These are phyloP conservation scores for Jimgerdemannia lactiflua DNA, from an alignment of 192 early-diverging fungal species.

Conservation along the genomic window DNA sequence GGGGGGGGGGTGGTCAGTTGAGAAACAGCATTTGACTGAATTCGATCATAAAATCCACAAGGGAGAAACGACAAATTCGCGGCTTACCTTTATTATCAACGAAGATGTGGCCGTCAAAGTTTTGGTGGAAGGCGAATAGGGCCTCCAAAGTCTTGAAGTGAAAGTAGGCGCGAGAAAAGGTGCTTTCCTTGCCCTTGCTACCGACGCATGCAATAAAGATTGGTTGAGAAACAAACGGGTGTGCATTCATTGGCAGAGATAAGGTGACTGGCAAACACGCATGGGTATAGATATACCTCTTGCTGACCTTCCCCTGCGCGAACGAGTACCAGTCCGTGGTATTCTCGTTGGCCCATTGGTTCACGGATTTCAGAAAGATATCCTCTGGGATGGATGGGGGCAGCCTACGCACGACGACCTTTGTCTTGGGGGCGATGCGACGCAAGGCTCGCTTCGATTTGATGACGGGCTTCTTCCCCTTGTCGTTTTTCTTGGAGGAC, in stretches of 20 bases:
- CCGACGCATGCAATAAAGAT: neutral
- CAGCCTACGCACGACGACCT: slow-evolving; percentile 73
- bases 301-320: slow-evolving; percentile 69
- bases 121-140: slow-evolving; percentile 67
- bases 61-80: neutral
- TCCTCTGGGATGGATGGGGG: slow-evolving; percentile 75
- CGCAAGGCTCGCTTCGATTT: slow-evolving; percentile 18
- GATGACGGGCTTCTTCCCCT: slow-evolving; percentile 16
- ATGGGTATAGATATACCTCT: no score
- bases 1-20: no score
- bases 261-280: no score
- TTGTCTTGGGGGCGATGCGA: slow-evolving; percentile 47
- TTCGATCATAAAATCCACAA: neutral
- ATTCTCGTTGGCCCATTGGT: slow-evolving; percentile 46
- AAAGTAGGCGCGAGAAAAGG: slow-evolving; percentile 74
- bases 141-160: slow-evolving; percentile 67
- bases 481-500: slow-evolving; percentile 9
- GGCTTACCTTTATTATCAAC: slow-evolving; percentile 59
- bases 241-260: neutral
- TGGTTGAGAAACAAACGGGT: neutral
- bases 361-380: slow-evolving; percentile 60
- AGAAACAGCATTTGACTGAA: no score
- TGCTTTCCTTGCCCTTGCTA: slow-evolving; percentile 70
- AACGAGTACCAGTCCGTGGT: slow-evolving; percentile 51
- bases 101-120: slow-evolving; percentile 78